Percentiles rank a stretch among this genome's conserved stretches.
Evolutionary conservation across 768 basidiomycete species (phyloP).

Genomic region (Chalciporus piperatus): DNA sequence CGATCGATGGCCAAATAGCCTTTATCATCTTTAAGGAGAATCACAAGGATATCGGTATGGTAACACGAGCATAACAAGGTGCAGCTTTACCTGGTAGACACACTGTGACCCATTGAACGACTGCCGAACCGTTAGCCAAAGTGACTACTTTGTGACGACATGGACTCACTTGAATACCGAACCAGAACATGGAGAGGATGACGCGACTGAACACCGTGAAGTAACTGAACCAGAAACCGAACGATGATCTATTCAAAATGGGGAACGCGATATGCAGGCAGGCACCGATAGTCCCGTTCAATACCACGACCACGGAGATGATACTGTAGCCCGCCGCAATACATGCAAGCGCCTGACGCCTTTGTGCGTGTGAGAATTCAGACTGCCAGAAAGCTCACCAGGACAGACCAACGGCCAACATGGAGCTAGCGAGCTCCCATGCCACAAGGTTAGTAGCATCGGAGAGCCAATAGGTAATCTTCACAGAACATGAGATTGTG

Average conservation of each 20-base stretch:
- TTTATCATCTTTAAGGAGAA: conserved; percentile 54
- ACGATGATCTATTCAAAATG: conserved; percentile 79
- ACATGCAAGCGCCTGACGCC: conserved; percentile 64
- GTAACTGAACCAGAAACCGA: conserved; percentile 89
- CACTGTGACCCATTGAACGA: conserved; percentile 66
- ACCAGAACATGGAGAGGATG: conserved; percentile 81
- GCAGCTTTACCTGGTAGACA: conserved; percentile 51
- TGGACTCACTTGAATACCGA: conserved; percentile 59
- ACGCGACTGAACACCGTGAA: conserved; percentile 78
- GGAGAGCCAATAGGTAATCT: conserved; percentile 31
- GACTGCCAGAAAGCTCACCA: conserved; percentile 39
- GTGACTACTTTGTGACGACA: background rate
- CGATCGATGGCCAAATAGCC: conserved; percentile 77
- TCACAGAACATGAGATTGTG: conserved; percentile 10
- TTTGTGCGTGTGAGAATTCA: conserved; percentile 18
- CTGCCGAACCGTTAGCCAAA: conserved; percentile 24
- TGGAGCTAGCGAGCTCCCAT: conserved; percentile 57
- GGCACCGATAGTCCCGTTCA: conserved; percentile 78
- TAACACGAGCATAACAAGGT: background rate
- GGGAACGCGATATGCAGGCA: conserved; percentile 74
- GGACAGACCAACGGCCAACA: conserved; percentile 72
- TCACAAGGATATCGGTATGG: background rate
- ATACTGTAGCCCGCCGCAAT: conserved; percentile 73
- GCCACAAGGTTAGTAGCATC: conserved; percentile 42
- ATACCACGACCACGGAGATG: conserved; percentile 68